Evolutionary conservation across 108 stramenopile species (phyloP), one percentile per base, ranked within the genome.

Genomic region (Fragilaria crotonensis): DNA sequence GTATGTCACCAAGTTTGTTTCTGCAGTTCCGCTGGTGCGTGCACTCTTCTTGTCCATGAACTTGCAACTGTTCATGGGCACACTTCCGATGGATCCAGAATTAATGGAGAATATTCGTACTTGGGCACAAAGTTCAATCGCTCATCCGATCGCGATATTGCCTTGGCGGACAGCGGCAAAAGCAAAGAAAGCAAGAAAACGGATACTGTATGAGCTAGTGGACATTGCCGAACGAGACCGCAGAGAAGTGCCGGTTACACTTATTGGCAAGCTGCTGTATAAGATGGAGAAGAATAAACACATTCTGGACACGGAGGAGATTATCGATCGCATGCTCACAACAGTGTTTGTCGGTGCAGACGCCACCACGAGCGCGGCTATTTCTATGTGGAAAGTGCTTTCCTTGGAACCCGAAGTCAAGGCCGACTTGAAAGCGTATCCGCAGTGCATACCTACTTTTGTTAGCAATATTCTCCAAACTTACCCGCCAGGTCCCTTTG

Each of bases 331-430:
- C 53, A 26, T 71, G 22, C 61, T 71, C 2, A 66, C 70, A 14
- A 28, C 66, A n/a, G 64, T 64, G 19, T 71, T 71, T 54, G 70
- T 64, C 29, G 70, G 70, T 2, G 48, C 57, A 0, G 70, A 71
- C 33, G 66, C 70, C 29, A 71, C 70, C 33, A 58, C 70, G 1
- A 54, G 59, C 11, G 59, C 59, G 1, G 51, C 65, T 9, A 66
- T 57, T 29, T 71, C 70, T 4, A 29, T 64, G 2, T 71, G 64
- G 28, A 47, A 54, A 20, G 56, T 45, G 18, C 36, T 71, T 33
- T 59, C 70, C 23, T 30, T 60, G 49, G 45, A 71, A 22, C 44
- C 48, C 29, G 14, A 60, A 21, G 33, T 71, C 29, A 25, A 44
- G 26, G 22, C 65, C 25, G 36, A 51, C 27, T 31, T 71, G 5